Evolutionary conservation across 2,329 filamentous ascomycete genomes (phyloP).

Genomic region (Monosporascus sp.): DNA sequence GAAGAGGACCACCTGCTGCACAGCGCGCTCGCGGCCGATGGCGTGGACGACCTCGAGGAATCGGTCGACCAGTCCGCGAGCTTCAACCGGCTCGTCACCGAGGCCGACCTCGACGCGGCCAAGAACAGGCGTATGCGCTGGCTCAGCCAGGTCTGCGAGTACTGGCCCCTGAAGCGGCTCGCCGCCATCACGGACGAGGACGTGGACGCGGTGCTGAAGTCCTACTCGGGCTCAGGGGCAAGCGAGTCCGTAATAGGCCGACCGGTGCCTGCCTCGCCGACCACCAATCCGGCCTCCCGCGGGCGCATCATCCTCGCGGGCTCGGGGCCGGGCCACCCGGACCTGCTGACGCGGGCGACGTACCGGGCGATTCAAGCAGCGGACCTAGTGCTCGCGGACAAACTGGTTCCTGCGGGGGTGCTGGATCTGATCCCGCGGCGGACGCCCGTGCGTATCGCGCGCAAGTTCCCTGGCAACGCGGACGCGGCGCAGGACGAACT

Average conservation of each 20-base stretch:
- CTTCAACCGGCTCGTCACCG: slow-evolving; percentile 78
- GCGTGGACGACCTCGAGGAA: slow-evolving; percentile 43
- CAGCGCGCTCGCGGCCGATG: slow-evolving; percentile 26
- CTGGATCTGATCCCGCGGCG: slow-evolving; percentile 85
- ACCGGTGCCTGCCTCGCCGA: neutral
- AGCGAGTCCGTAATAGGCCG: slow-evolving; percentile 14
- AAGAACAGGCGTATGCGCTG: slow-evolving; percentile 84
- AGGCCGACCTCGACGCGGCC: slow-evolving; percentile 65
- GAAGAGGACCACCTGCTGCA: slow-evolving; percentile 58
- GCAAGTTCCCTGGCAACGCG: slow-evolving; percentile 96
- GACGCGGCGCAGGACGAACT: slow-evolving; percentile 91
- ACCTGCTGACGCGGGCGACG: slow-evolving; percentile 79
- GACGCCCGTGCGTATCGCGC: slow-evolving; percentile 83
- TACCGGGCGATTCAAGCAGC: slow-evolving; percentile 69
- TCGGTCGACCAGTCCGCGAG: slow-evolving; percentile 68
- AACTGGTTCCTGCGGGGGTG: slow-evolving; percentile 78
- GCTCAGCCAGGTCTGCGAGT: slow-evolving; percentile 95
- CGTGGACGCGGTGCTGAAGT: slow-evolving; percentile 67
- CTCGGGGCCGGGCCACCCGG: slow-evolving; percentile 86
- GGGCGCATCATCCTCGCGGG: slow-evolving; percentile 85
- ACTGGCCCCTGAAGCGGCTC: slow-evolving; percentile 85
- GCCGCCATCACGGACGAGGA: slow-evolving; percentile 76
- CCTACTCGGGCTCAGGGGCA: slow-evolving; percentile 47
- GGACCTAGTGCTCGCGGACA: slow-evolving; percentile 78
- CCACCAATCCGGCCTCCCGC: slow-evolving; percentile 13